Evolutionary conservation across 345 rosid species (phyloP).

Genomic region (Eucalyptus leucophloia): DNA sequence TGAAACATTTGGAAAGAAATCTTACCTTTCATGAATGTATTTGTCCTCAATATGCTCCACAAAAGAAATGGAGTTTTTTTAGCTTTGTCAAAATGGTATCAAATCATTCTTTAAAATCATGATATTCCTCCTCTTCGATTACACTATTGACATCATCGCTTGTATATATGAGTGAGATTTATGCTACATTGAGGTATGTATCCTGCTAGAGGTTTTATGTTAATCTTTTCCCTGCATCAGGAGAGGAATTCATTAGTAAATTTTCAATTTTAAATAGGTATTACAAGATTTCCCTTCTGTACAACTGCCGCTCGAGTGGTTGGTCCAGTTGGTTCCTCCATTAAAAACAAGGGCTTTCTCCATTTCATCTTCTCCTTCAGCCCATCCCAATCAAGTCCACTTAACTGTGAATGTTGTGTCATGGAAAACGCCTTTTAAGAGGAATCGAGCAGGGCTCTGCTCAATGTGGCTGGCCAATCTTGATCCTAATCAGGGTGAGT

Average conservation of each 20-base stretch:
- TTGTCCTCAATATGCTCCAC: neutral
- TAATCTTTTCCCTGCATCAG: neutral
- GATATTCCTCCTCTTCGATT: neutral
- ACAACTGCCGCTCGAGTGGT: conserved; percentile 87
- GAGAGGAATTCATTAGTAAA: neutral
- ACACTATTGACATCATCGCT: neutral
- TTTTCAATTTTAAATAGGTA: conserved; percentile 31
- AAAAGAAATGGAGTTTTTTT: neutral
- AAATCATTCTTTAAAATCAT: neutral
- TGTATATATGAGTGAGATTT: neutral
- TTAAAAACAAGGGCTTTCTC: conserved; percentile 82
- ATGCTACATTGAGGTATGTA: neutral
- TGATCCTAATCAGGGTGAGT: conserved; percentile 53
- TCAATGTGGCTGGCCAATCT: conserved; percentile 82
- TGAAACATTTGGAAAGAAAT: neutral
- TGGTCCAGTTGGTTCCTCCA: conserved; percentile 86
- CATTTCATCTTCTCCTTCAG: conserved; percentile 75
- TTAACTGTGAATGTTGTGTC: conserved; percentile 74
- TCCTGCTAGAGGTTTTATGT: neutral
- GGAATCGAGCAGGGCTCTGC: conserved; percentile 72
- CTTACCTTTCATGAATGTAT: neutral
- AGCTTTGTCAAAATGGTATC: neutral
- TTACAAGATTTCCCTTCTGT: conserved; percentile 93
- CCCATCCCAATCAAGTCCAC: conserved; percentile 77
- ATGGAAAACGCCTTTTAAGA: conserved; percentile 83